Percentiles rank a stretch among this genome's conserved stretches.
phyloP scores from a whole-genome alignment of 345 rosid species.

The Eucalyptus polybractea region DNA sequence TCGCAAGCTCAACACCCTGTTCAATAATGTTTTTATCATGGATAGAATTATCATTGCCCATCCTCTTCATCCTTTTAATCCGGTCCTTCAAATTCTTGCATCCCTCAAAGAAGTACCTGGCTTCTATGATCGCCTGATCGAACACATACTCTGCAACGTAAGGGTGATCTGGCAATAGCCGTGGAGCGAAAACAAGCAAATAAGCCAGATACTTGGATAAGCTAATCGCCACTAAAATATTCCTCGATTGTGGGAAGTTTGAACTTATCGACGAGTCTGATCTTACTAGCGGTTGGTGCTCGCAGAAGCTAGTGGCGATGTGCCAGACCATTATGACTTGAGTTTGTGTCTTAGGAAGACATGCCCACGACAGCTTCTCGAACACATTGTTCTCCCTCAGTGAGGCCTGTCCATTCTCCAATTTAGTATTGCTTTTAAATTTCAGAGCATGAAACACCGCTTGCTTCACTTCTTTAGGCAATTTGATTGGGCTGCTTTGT shows the following conservation, averaged over 20 bases:
- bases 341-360: background rate
- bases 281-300: background rate
- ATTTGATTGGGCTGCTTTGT: background rate
- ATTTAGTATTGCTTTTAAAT: background rate
- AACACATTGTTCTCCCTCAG: background rate
- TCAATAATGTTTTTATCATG: background rate
- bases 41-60: rapidly evolving
- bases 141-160: background rate
- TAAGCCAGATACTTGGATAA: background rate
- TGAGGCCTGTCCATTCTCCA: background rate
- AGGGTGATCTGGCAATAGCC: background rate
- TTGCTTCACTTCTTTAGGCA: background rate
- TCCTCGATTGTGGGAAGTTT: background rate
- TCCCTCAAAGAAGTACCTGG: background rate
- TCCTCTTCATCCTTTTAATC: background rate
- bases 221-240: background rate
- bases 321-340: background rate
- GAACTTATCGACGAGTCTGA: no score
- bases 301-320: background rate
- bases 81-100: background rate
- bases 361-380: background rate
- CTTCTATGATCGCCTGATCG: background rate
- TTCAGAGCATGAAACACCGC: background rate
- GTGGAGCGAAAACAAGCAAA: background rate
- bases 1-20: background rate